Evolutionary conservation across 208 protist genomes (phyloP), one percentile per base, ranked within the genome.

Genomic region (Trypanosoma grayi): DNA sequence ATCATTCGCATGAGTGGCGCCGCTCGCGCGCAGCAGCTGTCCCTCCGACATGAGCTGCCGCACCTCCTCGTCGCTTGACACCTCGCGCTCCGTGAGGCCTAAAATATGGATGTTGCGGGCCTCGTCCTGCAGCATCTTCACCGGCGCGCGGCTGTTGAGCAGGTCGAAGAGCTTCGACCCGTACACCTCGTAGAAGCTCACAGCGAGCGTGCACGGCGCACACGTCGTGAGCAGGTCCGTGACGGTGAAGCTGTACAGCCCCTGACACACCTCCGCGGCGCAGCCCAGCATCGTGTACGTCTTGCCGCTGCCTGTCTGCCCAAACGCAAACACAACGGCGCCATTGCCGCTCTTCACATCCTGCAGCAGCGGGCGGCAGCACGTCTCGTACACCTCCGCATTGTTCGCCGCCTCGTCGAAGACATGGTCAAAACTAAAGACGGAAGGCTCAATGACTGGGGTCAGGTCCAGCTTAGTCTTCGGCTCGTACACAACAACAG

Each of bases 171-270:
- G 74, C 64, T 97, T 94, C 1, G 73, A 51, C 8, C 88, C 89
- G 69, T 99, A 98, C 18, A 97, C 94, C 74, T 98, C 97, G 66
- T 92, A 98, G 66, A 98, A 98, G 50, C 81, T 89, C 25, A 92
- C 87, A 16, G 59, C 52, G 40, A 95, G 65, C 18, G 67, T 44
- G 22, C 60, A 70, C 20, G 60, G 47, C 7, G 47, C 47, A 16
- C 76, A 48, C 72, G 83, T 75, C 25, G 65, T 65, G 28, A 98
- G 95, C 18, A 98, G 92, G 63, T 98, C 94, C 37, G 66, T 72
- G 22, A 95, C 85, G 11, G 95, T 94, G 28, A 97, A 78, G 33
- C 88, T 81, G 76, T 98, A 98, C 2, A 98, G 61, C 18, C 97
- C 95, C 0, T 73, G 75, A 11, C 45, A 56, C 36, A 59, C 64